Evolutionary conservation across 2,329 filamentous ascomycete genomes (phyloP).

Genomic region (Hysterium pulicare): DNA sequence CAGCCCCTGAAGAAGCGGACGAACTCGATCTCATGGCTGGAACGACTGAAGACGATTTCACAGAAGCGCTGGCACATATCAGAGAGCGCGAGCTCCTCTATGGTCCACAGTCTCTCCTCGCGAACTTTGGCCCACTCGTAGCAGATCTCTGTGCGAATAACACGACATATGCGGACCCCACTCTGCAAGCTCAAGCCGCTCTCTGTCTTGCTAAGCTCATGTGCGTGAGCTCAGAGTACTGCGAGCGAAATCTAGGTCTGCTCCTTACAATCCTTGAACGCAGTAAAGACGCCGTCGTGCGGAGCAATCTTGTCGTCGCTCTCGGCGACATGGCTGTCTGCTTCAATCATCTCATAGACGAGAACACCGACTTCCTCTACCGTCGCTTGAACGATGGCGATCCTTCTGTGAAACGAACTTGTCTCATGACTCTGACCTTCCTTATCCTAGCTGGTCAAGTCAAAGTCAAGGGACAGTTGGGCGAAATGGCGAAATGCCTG

Average conservation of each 20-base stretch:
- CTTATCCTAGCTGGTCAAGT: conserved; percentile 95
- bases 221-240: conserved; percentile 97
- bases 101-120: conserved; percentile 77
- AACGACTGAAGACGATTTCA: conserved; percentile 92
- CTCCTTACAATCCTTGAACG: conserved; percentile 98
- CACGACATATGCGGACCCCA: conserved; percentile 83
- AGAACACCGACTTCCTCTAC: conserved; percentile 98
- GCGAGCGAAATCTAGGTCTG: conserved; percentile 84
- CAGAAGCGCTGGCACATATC: conserved; percentile 79
- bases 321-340: conserved; percentile 98
- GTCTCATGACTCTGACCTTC: conserved; percentile 97
- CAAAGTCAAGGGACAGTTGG: conserved; percentile 97
- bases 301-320: conserved; percentile 94
- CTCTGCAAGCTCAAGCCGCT: conserved; percentile 88
- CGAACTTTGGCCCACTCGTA: conserved; percentile 86
- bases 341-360: conserved; percentile 98
- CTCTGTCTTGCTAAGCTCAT: conserved; percentile 96
- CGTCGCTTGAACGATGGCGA: conserved; percentile 86
- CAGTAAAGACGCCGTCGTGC: conserved; percentile 84
- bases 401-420: conserved; percentile 89
- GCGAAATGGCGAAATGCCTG: conserved; percentile 98
- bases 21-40: conserved; percentile 96
- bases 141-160: conserved; percentile 95
- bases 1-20: conserved; percentile 63
- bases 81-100: conserved; percentile 81